Evolutionary conservation across 352 stramenopile species (phyloP).

Genomic region (Thraustochytrium sp.): DNA sequence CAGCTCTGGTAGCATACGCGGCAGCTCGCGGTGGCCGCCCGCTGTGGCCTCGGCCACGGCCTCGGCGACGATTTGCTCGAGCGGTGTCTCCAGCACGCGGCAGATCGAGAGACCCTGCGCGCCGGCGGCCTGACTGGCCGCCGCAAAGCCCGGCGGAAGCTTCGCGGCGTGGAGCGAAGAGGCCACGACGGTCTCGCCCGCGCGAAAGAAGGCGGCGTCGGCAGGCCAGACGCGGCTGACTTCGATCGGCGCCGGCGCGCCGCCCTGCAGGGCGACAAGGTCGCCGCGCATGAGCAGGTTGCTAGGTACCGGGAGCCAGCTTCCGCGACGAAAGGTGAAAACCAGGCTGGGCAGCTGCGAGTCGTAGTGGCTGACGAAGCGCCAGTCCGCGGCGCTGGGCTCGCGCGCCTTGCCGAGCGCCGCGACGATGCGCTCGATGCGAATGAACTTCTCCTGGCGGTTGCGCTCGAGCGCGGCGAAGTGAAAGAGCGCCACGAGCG

Average conservation of each 20-base stretch:
- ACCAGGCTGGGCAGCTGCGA: constrained; percentile 25
- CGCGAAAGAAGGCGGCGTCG: not conserved
- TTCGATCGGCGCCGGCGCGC: not conserved
- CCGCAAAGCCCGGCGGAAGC: not conserved
- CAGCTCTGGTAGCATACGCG: not conserved
- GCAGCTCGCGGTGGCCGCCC: not conserved
- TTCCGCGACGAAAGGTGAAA: not conserved
- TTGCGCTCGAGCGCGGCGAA: not conserved
- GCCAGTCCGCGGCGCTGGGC: not conserved
- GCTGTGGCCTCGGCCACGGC: not conserved
- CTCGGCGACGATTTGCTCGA: not conserved
- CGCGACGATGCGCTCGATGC: not conserved
- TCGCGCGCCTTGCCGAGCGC: not conserved
- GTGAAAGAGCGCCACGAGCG: not conserved
- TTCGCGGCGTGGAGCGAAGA: not conserved
- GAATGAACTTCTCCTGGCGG: not conserved
- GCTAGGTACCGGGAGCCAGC: not conserved
- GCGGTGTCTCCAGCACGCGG: constrained; percentile 3
- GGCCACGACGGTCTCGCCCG: not conserved
- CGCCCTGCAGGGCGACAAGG: not conserved
- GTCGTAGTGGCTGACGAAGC: not conserved
- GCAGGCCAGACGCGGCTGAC: not conserved
- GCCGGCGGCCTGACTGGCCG: not conserved
- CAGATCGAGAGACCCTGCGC: constrained; percentile 1
- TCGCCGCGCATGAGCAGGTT: constrained; percentile 33